phyloP scores from a whole-genome alignment of 2,329 filamentous ascomycete species.

The Claviceps sp. region DNA sequence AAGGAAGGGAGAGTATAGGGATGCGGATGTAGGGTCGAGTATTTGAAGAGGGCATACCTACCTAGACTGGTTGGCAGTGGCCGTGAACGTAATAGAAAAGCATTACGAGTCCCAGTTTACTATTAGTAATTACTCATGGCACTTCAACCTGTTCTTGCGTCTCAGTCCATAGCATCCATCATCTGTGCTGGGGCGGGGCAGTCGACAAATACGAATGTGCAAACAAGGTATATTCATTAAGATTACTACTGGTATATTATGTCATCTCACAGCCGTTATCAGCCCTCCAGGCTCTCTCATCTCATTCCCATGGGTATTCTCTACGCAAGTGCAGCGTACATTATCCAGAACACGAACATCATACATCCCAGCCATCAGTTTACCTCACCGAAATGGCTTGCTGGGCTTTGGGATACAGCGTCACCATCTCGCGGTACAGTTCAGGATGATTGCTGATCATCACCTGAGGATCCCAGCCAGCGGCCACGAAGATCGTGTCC shows the following conservation, averaged over 20 bases:
- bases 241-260: neutral
- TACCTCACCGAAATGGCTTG: slow-evolving; percentile 44
- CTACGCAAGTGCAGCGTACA: neutral
- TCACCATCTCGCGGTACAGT: slow-evolving; percentile 64
- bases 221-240: neutral
- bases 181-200: too few species aligned
- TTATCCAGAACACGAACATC: neutral
- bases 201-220: neutral
- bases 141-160: too few species aligned
- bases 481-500: slow-evolving; percentile 80
- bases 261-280: neutral
- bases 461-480: slow-evolving; percentile 56
- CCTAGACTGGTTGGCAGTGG: neutral
- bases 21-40: slow-evolving; percentile 10
- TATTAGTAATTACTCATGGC: too few species aligned
- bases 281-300: neutral
- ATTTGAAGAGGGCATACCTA: slow-evolving; percentile 4
- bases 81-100: neutral
- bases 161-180: too few species aligned
- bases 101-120: neutral
- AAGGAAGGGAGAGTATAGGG: slow-evolving; percentile 25
- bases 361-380: neutral
- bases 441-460: slow-evolving; percentile 71
- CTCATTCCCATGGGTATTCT: neutral
- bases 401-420: slow-evolving; percentile 74